Evolutionary conservation across 2,329 filamentous ascomycete genomes (phyloP), one percentile per base, ranked within the genome.

Genomic region (Alternaria sp.): DNA sequence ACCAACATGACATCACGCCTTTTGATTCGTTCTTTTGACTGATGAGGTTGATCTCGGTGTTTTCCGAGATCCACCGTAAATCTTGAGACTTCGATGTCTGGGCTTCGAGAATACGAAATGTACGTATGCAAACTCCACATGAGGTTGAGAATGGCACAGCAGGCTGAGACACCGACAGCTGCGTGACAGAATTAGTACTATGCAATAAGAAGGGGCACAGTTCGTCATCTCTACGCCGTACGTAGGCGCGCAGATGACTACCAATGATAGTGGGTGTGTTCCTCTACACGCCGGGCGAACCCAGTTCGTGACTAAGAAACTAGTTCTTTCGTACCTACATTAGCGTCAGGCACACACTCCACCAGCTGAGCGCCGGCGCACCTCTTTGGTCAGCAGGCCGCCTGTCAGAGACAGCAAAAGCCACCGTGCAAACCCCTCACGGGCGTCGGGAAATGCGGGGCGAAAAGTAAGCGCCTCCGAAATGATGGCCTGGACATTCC

Each of bases 281-380:
- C 51, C 26, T 59, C 57, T 51, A 63, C 51, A 40, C 44, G 12
- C 46, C 40, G 25, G 62, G 43, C 17, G 40, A 54, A 55, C 28
- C 62, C 40, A 59, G 50, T 45, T 52, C 54, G 53, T 51, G 40
- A 53, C 54, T 54, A 59, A 53, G 3, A 17, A 28, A 21, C 23
- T 65, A 68, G 59, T 54, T 55, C 25, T 44, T 46, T 50, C 58
- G 65, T 67, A 63, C 68, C 68, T 71, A 65, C 66, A 62, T 71
- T 69, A 71, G 68, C 58, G 68, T 54, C 50, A 46, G 61, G 32
- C 61, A 60, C 62, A 57, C 52, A 53, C 59, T 59, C 62, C 57
- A 62, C 56, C 58, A 45, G 61, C 61, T 59, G 62, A 52, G 43
- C 55, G 57, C 55, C 44, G 50, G 50, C 32, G 56, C 32, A 23